Conservation (phyloP, 345 rosid genomes). For the Schrenkiella parvula region DNA sequence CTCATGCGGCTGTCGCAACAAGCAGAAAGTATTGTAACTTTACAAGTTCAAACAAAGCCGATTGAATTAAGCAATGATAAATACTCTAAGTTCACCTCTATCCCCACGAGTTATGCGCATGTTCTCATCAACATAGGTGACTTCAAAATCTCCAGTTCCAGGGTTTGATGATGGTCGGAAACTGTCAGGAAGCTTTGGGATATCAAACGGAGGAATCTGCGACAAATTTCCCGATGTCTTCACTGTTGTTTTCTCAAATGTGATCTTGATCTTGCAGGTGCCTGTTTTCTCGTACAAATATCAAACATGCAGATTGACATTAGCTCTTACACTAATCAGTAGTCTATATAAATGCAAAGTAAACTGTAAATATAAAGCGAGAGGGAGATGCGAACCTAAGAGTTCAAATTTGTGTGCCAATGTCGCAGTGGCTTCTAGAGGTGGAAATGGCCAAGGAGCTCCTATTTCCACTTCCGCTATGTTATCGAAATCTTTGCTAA, state of each 20-base stretch:
- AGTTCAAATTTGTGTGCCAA: constrained; percentile 91
- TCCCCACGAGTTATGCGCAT: constrained; percentile 87
- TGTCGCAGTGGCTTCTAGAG: constrained; percentile 67
- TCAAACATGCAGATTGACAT: neutral
- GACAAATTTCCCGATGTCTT: constrained; percentile 67
- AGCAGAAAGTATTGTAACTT: neutral
- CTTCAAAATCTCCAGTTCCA: constrained; percentile 78
- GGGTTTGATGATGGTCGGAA: constrained; percentile 58
- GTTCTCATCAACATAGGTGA: constrained; percentile 63
- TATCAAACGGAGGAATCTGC: constrained; percentile 69
- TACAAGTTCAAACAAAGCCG: neutral
- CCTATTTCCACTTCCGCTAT: constrained; percentile 83
- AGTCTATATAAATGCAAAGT: neutral
- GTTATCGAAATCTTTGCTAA: constrained; percentile 86
- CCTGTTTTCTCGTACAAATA: constrained; percentile 33
- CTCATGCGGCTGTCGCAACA: neutral
- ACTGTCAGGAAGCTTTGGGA: constrained; percentile 73
- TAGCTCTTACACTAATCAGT: neutral
- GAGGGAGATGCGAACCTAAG: constrained; percentile 40
- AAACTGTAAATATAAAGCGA: neutral
- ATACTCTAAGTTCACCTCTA: constrained; percentile 78
- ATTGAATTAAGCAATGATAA: constrained; percentile 44
- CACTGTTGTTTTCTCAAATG: constrained; percentile 71
- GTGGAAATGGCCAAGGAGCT: constrained; percentile 89
- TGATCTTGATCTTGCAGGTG: constrained; percentile 71